A percentile compares a stretch with the other conserved stretches of the same genome.
Conservation (phyloP, 257 asterid species). For the Primulina huaijiensis region DNA sequence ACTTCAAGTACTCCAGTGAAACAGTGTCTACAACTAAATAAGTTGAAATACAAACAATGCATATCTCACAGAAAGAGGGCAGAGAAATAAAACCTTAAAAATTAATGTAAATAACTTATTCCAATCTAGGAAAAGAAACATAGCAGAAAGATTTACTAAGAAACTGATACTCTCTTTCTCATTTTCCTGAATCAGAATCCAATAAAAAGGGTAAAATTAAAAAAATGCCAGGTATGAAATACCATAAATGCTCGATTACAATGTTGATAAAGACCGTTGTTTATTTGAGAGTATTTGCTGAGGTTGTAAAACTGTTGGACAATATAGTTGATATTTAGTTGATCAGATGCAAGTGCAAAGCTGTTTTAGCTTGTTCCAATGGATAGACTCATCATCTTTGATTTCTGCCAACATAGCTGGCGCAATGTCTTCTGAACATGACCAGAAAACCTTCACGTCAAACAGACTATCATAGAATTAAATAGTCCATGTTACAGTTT, state of each 20-base stretch:
- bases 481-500: slow-evolving; percentile 38
- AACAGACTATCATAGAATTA: slow-evolving; percentile 51
- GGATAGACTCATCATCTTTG: slow-evolving; percentile 97
- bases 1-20: slow-evolving; percentile 20
- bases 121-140: slow-evolving; percentile 20
- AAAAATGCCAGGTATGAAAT: slow-evolving; percentile 59
- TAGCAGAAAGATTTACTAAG: slow-evolving; percentile 25
- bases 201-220: slow-evolving; percentile 22
- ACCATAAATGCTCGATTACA: slow-evolving; percentile 92
- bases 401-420: slow-evolving; percentile 95
- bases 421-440: slow-evolving; percentile 91
- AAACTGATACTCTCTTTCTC: slow-evolving; percentile 21
- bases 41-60: neutral
- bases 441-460: slow-evolving; percentile 94
- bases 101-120: slow-evolving; percentile 8
- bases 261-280: slow-evolving; percentile 92
- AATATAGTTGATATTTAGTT: slow-evolving; percentile 90
- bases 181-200: slow-evolving; percentile 22
- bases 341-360: slow-evolving; percentile 93
- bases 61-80: neutral
- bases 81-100: neutral
- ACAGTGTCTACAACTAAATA: slow-evolving; percentile 15
- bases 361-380: slow-evolving; percentile 96
- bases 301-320: slow-evolving; percentile 92
- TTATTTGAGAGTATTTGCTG: slow-evolving; percentile 90